Percentiles rank a stretch among this genome's conserved stretches.
Evolutionary conservation across 176 grass and related monocot genomes (phyloP).

Genomic region (Saccharum spontaneum): DNA sequence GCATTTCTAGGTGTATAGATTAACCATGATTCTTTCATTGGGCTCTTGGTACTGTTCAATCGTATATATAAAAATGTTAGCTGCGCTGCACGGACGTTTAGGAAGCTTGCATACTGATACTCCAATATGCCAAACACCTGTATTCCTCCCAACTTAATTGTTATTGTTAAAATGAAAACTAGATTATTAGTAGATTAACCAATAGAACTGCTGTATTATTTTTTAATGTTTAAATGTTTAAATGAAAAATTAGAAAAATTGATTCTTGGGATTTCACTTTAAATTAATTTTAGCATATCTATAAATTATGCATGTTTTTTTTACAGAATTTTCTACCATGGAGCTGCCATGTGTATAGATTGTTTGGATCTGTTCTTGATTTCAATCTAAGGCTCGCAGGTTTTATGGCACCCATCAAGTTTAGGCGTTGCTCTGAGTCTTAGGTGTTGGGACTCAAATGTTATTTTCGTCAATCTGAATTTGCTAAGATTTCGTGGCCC

Average conservation of each 20-base stretch:
- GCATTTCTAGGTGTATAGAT: too few relatives aligned
- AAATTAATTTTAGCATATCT: neutral
- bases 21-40: too few relatives aligned
- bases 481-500: neutral
- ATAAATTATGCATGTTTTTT: neutral
- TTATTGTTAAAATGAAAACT: neutral
- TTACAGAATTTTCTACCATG: neutral
- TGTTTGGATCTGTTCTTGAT: neutral
- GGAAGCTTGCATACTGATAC: neutral
- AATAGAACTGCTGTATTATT: neutral
- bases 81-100: neutral
- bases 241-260: neutral
- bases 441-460: too few relatives aligned
- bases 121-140: neutral
- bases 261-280: neutral
- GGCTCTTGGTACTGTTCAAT: too few relatives aligned
- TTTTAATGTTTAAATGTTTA: neutral
- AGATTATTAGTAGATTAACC: neutral
- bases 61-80: too few relatives aligned
- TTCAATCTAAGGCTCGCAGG: neutral
- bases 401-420: neutral
- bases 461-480: neutral
- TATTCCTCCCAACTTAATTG: neutral
- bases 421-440: neutral
- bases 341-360: neutral